Percentiles rank a stretch among this genome's conserved stretches.
Evolutionary conservation across 1,139 yeast genomes (phyloP).

Genomic region (Scheffersomyces titani): DNA sequence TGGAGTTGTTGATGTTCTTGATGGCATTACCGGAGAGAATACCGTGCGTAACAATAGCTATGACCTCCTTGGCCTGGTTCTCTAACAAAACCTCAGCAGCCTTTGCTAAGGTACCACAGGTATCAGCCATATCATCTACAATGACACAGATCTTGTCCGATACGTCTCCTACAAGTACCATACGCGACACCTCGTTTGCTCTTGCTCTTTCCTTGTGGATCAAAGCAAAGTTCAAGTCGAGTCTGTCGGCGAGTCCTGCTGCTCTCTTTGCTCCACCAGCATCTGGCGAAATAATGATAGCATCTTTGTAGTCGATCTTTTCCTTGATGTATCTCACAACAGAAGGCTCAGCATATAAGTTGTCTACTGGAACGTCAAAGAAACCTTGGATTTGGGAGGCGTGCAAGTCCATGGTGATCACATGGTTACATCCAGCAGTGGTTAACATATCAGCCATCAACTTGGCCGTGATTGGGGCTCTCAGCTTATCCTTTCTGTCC

Average conservation of each 20-base stretch:
- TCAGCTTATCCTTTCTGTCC: conserved; percentile 91
- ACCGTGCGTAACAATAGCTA: conserved; percentile 97
- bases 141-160: conserved; percentile 81
- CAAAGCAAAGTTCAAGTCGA: conserved; percentile 91
- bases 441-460: conserved; percentile 93
- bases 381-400: conserved; percentile 98
- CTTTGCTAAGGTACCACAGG: conserved; percentile 95
- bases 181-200: conserved; percentile 90
- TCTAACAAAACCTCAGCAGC: conserved; percentile 89
- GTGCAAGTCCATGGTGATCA: conserved; percentile 95
- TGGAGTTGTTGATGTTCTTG: conserved; percentile 76
- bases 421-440: conserved; percentile 96
- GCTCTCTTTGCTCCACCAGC: conserved; percentile 99
- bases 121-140: conserved; percentile 98
- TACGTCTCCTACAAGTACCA: conserved; percentile 98
- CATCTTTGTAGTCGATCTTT: conserved; percentile 58
- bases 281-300: conserved; percentile 92
- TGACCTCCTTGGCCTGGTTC: conserved; percentile 79
- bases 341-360: conserved; percentile 92
- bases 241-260: conserved; percentile 89
- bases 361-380: conserved; percentile 94
- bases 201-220: conserved; percentile 95
- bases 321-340: conserved; percentile 87
- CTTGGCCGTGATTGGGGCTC: conserved; percentile 98
- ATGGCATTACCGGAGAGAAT: conserved; percentile 88